Base-by-base conservation (phyloP, 805 yeast genomes). In the Ogataea degrootiae region DNA sequence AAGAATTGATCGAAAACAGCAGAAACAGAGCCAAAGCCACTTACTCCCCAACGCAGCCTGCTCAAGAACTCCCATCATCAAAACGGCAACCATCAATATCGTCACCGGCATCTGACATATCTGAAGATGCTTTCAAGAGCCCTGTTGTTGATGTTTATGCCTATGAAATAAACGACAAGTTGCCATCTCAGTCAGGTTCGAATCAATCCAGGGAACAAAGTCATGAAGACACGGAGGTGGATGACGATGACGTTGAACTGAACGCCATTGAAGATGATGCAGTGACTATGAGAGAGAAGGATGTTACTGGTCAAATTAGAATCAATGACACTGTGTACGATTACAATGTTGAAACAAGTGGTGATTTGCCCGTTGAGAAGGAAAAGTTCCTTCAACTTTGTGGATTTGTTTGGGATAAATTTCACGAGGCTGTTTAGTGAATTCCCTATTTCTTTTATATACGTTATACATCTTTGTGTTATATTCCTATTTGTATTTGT, bases 201-300 rank as follows among this genome's bases (percentile, higher is more conserved):
- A 26, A 26, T 9, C 9, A 37, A 22, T 6, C n/a, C 7, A 36
- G 34, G 22, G 37, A 46, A 7, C 23, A 38, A 2, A 31, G 40
- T 9, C 29, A 45, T 14, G 46, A 45, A 23, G 46, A 39, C 12
- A 31, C 34, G 6, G 17, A 46, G 19, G 46, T 39, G 17, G 46
- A 50, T 15, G 37, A 33, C 6, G 49, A 42, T 37, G 54, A 51
- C 34, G 57, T 55, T 31, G 59, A 56, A 44, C 40, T 53, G 9
- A 42, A 47, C 8, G 63, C 62, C 5, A 54, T 59, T 26, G 63
- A 57, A 41, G 60, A 60, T 8, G 59, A 54, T 21, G 60, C 59
- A 5, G 47, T 35, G 34, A 38, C 53, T 26, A 11, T 21, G n/a
- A 31, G n/a, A 29, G 14, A 15, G 21, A 26, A 36, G 33, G 29